Base-by-base conservation (phyloP, 176 grass and related monocot genomes). In the Phyllostachys edulis region DNA sequence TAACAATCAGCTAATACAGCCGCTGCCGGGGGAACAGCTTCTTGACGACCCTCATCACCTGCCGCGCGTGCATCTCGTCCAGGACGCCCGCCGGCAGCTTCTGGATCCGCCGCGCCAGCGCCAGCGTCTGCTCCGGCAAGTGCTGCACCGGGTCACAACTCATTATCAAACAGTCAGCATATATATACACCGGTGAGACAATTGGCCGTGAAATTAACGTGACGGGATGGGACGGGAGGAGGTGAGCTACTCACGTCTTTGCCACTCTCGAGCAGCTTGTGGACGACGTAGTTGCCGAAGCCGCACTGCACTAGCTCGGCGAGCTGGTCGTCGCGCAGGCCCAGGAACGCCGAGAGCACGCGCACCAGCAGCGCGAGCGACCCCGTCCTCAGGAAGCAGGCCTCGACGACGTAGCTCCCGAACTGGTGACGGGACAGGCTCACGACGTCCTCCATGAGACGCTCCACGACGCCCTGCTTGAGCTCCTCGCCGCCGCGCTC, bases 391-490 rank as follows among this genome's bases (percentile, higher is more conserved):
- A 65, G 45, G 78, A 82, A 82, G 83, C 83, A 86, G 4, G 83
- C 47, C 88, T 90, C 88, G 52, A 90, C 66, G 45, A 82, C 88
- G 88, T 78, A 90, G 88, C 88, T 86, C 21, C 83, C 88, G 56
- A 47, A 60, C 73, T 42, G 27, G 78, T 82, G 8, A 6, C 1
- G 21, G 14, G 78, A 55, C 56, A 90, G 56, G 66, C 0, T 3
- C 46, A 23, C 57, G 4, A 72, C 73, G 65, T 90, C 57, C 57
- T 4, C 46, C 73, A 85, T 85, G 46, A 90, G 34, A 21, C 9
- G 36, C 16, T 39, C 11, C 18, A 69, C 56, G 15, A 90, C 27
- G 6, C 3, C 3, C 26, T 5, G 83, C 71, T 38, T 70, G 46
- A 77, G 60, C 17, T 0, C 0, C 14, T 15, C 66, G 83, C 67